Conservation (phyloP, 768 basidiomycete species). For the Fistulinella prunicolor region DNA sequence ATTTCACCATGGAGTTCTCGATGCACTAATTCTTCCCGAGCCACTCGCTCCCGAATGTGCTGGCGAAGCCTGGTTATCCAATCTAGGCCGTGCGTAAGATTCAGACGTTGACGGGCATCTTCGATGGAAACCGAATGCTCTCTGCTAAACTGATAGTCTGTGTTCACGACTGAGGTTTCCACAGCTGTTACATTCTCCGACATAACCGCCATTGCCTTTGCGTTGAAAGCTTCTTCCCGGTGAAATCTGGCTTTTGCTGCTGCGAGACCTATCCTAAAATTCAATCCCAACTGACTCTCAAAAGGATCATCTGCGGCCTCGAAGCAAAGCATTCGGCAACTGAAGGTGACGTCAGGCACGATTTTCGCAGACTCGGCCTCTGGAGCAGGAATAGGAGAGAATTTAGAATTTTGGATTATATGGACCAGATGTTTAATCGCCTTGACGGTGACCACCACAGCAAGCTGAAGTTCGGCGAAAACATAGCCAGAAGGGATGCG, state of each 20-base stretch:
- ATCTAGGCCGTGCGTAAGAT: constrained; percentile 65
- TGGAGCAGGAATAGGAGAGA: constrained; percentile 57
- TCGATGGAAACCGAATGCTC: constrained; percentile 65
- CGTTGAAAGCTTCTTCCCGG: constrained; percentile 76
- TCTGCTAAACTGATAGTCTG: constrained; percentile 61
- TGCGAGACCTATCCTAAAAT: constrained; percentile 67
- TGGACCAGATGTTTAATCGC: constrained; percentile 64
- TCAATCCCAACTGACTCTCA: constrained; percentile 71
- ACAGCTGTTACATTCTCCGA: constrained; percentile 25
- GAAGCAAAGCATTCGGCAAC: constrained; percentile 57
- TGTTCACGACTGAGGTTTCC: constrained; percentile 37
- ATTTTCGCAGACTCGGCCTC: constrained; percentile 68
- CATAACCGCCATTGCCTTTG: constrained; percentile 69
- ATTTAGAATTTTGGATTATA: constrained; percentile 52
- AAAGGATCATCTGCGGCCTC: constrained; percentile 86
- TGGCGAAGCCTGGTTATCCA: constrained; percentile 64
- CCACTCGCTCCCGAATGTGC: constrained; percentile 43
- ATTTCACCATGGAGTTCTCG: constrained; percentile 43
- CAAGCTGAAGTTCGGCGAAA: constrained; percentile 72
- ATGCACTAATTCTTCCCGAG: constrained; percentile 46
- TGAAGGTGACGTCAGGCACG: constrained; percentile 60
- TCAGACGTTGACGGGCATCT: constrained; percentile 69
- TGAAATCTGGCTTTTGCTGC: constrained; percentile 69
- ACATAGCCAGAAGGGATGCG: constrained; percentile 79
- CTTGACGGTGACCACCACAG: constrained; percentile 67